A percentile compares a stretch with the other conserved stretches of the same genome.
These are phyloP conservation scores for Ceratocystis albifundus DNA, from an alignment of 2,329 filamentous ascomycete genomes.

Conservation along the genomic window DNA sequence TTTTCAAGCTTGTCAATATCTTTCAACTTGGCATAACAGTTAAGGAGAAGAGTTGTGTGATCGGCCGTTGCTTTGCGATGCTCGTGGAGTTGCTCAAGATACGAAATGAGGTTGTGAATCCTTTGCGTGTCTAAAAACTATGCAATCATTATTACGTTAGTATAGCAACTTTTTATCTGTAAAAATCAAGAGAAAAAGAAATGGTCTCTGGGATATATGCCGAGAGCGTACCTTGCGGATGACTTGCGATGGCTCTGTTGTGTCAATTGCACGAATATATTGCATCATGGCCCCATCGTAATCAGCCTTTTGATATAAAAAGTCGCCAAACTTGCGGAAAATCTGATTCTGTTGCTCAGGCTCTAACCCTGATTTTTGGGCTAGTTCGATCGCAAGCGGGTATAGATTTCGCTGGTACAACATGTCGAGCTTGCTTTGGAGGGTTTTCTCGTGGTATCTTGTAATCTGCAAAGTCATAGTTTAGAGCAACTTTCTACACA, in stretches of 20 bases:
- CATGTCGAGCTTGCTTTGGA: conserved; percentile 85
- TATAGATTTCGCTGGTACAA: conserved; percentile 91
- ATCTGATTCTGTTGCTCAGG: conserved; percentile 76
- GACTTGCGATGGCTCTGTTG: conserved; percentile 89
- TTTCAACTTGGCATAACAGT: conserved; percentile 96
- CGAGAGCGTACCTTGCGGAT: conserved; percentile 62
- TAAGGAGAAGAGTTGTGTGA: conserved; percentile 85
- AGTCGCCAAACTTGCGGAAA: conserved; percentile 85
- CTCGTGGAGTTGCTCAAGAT: conserved; percentile 90
- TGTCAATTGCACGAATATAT: conserved; percentile 90
- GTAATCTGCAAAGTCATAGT: conserved; percentile 46
- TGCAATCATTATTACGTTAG: too few species aligned
- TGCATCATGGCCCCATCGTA: conserved; percentile 99
- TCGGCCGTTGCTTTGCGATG: conserved; percentile 87
- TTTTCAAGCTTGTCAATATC: conserved; percentile 92
- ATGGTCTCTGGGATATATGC: background rate
- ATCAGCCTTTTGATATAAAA: conserved; percentile 86
- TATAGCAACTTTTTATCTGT: too few species aligned
- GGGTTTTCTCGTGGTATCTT: conserved; percentile 78
- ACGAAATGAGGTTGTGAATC: conserved; percentile 95
- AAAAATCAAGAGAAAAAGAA: too few species aligned
- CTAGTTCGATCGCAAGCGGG: conserved; percentile 79
- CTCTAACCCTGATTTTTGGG: conserved; percentile 77
- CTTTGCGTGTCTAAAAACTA: conserved; percentile 91
- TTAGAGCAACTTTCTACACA: background rate